A percentile compares a stretch with the other conserved stretches of the same genome.
These are phyloP conservation scores for Cryptococcus amylolentus DNA, from an alignment of 1,284 basidiomycete species.

Conservation along the genomic window DNA sequence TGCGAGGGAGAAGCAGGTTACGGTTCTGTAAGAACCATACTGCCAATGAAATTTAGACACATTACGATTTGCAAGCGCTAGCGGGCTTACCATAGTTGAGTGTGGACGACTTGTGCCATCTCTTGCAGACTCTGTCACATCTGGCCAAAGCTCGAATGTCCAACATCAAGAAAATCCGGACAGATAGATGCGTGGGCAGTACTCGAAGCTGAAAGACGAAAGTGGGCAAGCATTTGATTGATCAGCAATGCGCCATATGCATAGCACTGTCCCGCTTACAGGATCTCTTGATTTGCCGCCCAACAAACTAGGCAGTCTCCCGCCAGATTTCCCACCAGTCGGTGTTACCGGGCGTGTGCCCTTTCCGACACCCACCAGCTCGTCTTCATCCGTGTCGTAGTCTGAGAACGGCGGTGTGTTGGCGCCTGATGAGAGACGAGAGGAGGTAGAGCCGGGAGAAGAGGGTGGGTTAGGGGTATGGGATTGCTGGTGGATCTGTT, in stretches of 20 bases:
- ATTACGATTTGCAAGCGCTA: background rate
- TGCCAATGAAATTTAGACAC: constrained; percentile 38
- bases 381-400: constrained; percentile 50
- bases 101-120: constrained; percentile 82
- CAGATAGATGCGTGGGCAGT: constrained; percentile 74
- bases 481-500: constrained; percentile 36
- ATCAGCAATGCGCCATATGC: background rate
- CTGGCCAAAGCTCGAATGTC: constrained; percentile 65
- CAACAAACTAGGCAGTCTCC: constrained; percentile 19
- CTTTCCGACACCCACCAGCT: constrained; percentile 42
- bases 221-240: background rate
- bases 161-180: constrained; percentile 67
- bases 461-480: constrained; percentile 34
- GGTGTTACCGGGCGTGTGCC: constrained; percentile 47
- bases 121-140: constrained; percentile 73
- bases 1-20: constrained; percentile 51
- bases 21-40: constrained; percentile 80
- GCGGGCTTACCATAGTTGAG: constrained; percentile 72
- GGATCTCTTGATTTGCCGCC: constrained; percentile 35
- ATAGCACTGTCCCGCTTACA: constrained; percentile 24
- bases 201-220: constrained; percentile 54
- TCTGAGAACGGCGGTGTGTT: constrained; percentile 16
- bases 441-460: constrained; percentile 14
- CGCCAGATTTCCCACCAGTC: constrained; percentile 21
- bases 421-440: constrained; percentile 4